A percentile compares a stretch with the other conserved stretches of the same genome.
Evolutionary conservation across 2,329 filamentous ascomycete genomes (phyloP).

Genomic region (Talaromyces sp.): DNA sequence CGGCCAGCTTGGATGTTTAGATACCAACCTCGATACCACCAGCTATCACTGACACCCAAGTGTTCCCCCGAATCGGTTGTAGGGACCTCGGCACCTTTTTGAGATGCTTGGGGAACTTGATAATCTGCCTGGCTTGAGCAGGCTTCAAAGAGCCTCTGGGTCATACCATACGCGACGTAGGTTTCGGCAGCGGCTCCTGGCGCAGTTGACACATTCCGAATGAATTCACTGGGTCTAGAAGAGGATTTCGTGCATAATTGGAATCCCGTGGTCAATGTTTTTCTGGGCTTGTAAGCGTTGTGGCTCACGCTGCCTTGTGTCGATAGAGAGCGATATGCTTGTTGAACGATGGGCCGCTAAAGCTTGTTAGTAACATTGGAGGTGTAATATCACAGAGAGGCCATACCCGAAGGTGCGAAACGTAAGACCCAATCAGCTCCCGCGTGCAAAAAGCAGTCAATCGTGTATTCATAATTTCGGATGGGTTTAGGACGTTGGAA

Average conservation of each 20-base stretch:
- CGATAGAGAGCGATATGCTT: slow-evolving; percentile 10
- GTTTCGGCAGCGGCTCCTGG: slow-evolving; percentile 57
- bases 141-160: slow-evolving; percentile 75
- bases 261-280: slow-evolving; percentile 1
- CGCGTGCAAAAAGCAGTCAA: slow-evolving; percentile 23
- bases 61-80: slow-evolving; percentile 80
- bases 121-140: slow-evolving; percentile 77
- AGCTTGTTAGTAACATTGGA: neutral
- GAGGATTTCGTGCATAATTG: slow-evolving; percentile 2
- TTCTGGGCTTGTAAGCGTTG: slow-evolving; percentile 3
- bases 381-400: neutral
- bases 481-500: slow-evolving; percentile 9
- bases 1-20: neutral
- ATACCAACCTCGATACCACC: slow-evolving; percentile 77
- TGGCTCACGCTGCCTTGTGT: slow-evolving; percentile 5
- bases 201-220: slow-evolving; percentile 35
- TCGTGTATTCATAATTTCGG: slow-evolving; percentile 26
- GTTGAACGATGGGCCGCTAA: slow-evolving; percentile 13
- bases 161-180: slow-evolving; percentile 79
- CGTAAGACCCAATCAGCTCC: slow-evolving; percentile 20
- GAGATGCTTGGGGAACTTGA: slow-evolving; percentile 67
- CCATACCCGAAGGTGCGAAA: slow-evolving; percentile 22
- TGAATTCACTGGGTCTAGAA: slow-evolving; percentile 14
- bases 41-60: slow-evolving; percentile 71
- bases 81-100: slow-evolving; percentile 68